Conservation (phyloP, 805 yeast genomes). For the Isabelozyma rhagii region DNA sequence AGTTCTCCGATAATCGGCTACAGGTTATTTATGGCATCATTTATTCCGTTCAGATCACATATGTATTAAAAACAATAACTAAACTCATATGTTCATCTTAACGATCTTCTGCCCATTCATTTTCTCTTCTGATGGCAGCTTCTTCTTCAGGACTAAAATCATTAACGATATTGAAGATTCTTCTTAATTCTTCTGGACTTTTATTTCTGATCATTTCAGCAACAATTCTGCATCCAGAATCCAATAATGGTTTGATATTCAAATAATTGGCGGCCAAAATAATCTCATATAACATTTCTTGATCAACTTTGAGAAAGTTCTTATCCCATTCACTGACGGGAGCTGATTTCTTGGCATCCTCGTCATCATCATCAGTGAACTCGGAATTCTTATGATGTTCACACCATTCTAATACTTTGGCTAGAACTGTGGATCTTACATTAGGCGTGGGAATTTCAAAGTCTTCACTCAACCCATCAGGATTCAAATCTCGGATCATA, state of each 20-base stretch:
- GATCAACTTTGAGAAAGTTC: slow-evolving; percentile 90
- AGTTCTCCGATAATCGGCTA: too few species aligned
- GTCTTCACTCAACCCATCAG: slow-evolving; percentile 61
- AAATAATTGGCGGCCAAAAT: slow-evolving; percentile 78
- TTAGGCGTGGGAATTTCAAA: slow-evolving; percentile 87
- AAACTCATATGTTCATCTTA: slow-evolving; percentile 16
- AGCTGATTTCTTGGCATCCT: slow-evolving; percentile 80
- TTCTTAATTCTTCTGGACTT: slow-evolving; percentile 76
- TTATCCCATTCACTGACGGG: slow-evolving; percentile 97
- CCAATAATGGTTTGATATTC: slow-evolving; percentile 70
- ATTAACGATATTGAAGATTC: slow-evolving; percentile 75
- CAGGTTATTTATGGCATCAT: too few species aligned
- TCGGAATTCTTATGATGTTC: slow-evolving; percentile 84
- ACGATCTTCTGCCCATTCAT: slow-evolving; percentile 90
- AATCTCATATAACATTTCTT: slow-evolving; percentile 80
- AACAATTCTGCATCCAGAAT: slow-evolving; percentile 76
- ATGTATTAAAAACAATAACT: too few species aligned
- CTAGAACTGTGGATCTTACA: slow-evolving; percentile 80
- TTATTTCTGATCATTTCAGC: slow-evolving; percentile 83
- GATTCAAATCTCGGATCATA: slow-evolving; percentile 71
- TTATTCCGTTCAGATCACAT: too few species aligned
- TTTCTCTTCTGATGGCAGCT: slow-evolving; percentile 82
- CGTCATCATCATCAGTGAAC: slow-evolving; percentile 77
- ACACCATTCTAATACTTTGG: slow-evolving; percentile 94
- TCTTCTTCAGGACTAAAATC: slow-evolving; percentile 87